Evolutionary conservation across 257 asterid genomes (phyloP).

Genomic region (Cruciata laevipes): DNA sequence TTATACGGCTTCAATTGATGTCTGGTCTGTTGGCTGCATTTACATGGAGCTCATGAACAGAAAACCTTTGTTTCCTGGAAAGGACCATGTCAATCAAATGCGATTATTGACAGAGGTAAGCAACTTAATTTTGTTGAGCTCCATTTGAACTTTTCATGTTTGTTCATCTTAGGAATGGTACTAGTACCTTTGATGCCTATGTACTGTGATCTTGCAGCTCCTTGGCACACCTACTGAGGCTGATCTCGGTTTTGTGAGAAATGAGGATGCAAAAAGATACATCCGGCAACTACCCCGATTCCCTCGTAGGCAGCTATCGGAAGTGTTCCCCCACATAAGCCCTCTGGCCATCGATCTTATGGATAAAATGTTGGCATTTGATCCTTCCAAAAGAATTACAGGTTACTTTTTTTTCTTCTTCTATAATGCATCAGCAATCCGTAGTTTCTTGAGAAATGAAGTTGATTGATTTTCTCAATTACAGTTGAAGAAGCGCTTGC

Average conservation of each 20-base stretch:
- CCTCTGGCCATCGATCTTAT: constrained; percentile 83
- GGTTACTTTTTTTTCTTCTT: constrained; percentile 48
- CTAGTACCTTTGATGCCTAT: constrained; percentile 4
- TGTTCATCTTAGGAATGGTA: neutral
- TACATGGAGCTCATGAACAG: constrained; percentile 95
- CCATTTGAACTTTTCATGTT: neutral
- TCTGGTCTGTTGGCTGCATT: constrained; percentile 98
- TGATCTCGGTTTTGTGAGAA: constrained; percentile 58
- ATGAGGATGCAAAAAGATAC: constrained; percentile 80
- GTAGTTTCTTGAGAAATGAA: neutral
- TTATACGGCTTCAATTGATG: constrained; percentile 80
- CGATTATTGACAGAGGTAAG: constrained; percentile 67
- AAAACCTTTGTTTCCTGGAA: constrained; percentile 89
- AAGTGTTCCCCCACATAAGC: constrained; percentile 70
- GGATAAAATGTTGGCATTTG: constrained; percentile 80
- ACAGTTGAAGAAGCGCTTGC: constrained; percentile 84
- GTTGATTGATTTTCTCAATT: neutral
- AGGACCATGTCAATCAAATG: constrained; percentile 96
- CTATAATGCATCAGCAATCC: constrained; percentile 2
- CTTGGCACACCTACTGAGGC: constrained; percentile 88
- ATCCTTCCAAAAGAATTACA: constrained; percentile 78
- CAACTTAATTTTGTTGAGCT: neutral
- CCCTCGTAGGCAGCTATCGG: constrained; percentile 66
- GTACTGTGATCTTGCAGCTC: constrained; percentile 39
- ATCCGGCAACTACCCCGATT: constrained; percentile 73